A percentile compares a stretch with the other conserved stretches of the same genome.
Evolutionary conservation across 1,284 basidiomycete species (phyloP).

Genomic region (Apiotrichum sp.): DNA sequence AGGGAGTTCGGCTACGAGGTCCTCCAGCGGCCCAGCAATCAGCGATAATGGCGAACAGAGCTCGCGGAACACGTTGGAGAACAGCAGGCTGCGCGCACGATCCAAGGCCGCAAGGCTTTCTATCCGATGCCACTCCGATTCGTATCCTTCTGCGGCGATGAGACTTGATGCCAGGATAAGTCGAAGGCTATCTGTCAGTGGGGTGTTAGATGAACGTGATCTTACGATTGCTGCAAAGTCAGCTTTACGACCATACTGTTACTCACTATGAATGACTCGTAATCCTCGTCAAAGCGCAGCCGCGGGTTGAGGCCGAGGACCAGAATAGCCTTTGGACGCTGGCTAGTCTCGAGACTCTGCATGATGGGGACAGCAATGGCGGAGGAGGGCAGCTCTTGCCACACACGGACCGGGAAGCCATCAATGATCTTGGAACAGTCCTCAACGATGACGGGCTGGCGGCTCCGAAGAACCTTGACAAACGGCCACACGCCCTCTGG

Average conservation of each 20-base stretch:
- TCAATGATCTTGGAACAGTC: slow-evolving; percentile 35
- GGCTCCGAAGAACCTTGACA: slow-evolving; percentile 29
- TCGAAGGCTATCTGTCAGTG: not conserved
- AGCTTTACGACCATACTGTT: not conserved
- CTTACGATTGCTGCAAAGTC: slow-evolving; percentile 11
- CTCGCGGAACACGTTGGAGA: slow-evolving; percentile 46
- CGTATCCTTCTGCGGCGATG: slow-evolving; percentile 11
- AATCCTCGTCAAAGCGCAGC: slow-evolving; percentile 41
- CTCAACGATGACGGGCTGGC: slow-evolving; percentile 36
- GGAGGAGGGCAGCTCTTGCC: slow-evolving; percentile 42
- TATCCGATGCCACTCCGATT: slow-evolving; percentile 34
- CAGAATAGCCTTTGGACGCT: slow-evolving; percentile 36
- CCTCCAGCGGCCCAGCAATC: slow-evolving; percentile 43
- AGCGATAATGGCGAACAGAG: slow-evolving; percentile 46
- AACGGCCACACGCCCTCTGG: slow-evolving; percentile 32
- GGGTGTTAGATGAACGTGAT: not conserved
- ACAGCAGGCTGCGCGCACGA: slow-evolving; percentile 41
- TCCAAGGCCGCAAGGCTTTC: slow-evolving; percentile 48
- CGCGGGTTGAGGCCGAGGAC: slow-evolving; percentile 45
- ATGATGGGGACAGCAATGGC: slow-evolving; percentile 47
- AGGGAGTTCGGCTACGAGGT: slow-evolving; percentile 26
- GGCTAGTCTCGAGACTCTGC: slow-evolving; percentile 33
- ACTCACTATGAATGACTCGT: slow-evolving; percentile 42
- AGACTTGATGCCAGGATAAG: not conserved
- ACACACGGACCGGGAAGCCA: slow-evolving; percentile 37